These are phyloP conservation scores for Pyrus communis DNA, from an alignment of 306 rosid species.

Conservation along the genomic window DNA sequence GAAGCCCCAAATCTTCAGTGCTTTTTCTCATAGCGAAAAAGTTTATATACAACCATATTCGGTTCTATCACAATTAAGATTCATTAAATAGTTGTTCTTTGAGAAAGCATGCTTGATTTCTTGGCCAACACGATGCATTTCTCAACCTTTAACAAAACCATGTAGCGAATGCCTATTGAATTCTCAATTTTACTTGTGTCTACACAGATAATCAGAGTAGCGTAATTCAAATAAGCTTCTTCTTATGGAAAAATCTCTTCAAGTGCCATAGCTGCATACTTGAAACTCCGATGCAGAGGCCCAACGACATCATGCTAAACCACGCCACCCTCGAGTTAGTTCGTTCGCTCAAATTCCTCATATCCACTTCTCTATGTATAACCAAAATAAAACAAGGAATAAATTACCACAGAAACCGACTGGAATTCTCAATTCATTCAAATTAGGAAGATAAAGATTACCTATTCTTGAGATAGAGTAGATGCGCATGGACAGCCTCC, in stretches of 20 bases:
- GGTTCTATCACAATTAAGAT: background rate
- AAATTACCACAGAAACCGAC: background rate
- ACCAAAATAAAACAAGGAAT: background rate
- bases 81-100: background rate
- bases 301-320: slow-evolving; percentile 71
- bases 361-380: slow-evolving; percentile 63
- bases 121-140: background rate
- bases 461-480: slow-evolving; percentile 73
- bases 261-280: slow-evolving; percentile 67
- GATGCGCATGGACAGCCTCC: slow-evolving; percentile 80
- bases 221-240: slow-evolving; percentile 65
- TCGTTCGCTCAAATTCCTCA: slow-evolving; percentile 75
- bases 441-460: slow-evolving; percentile 9
- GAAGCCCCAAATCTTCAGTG: background rate
- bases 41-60: background rate
- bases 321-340: slow-evolving; percentile 77
- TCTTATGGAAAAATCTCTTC: slow-evolving; percentile 87
- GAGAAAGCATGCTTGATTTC: background rate
- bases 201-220: slow-evolving; percentile 10
- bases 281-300: slow-evolving; percentile 69
- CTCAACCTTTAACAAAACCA: background rate
- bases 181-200: background rate
- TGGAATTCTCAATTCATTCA: background rate
- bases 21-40: background rate
- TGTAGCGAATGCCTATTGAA: background rate